These are phyloP conservation scores for Colletotrichum paranaense DNA, from an alignment of 2,329 filamentous ascomycete species.

Conservation along the genomic window DNA sequence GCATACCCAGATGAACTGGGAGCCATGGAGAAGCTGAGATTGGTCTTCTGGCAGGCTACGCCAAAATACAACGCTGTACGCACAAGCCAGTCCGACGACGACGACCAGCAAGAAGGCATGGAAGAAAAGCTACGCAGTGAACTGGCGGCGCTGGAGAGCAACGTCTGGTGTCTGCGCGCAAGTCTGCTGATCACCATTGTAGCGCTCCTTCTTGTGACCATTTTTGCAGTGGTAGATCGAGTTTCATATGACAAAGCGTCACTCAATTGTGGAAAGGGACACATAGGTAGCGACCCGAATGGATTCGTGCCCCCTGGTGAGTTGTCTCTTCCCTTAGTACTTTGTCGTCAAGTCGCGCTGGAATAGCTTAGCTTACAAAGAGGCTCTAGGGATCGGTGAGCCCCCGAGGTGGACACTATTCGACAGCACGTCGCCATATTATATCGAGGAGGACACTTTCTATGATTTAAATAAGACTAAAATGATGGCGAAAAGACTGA, in stretches of 20 bases:
- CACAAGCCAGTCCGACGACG: slow-evolving; percentile 20
- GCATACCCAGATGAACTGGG: neutral
- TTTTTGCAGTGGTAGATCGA: slow-evolving; percentile 3
- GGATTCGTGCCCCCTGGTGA: slow-evolving; percentile 23
- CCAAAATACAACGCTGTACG: slow-evolving; percentile 12
- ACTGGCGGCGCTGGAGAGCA: slow-evolving; percentile 2
- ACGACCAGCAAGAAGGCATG: slow-evolving; percentile 2
- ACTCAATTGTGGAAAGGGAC: neutral
- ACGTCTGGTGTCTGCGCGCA: slow-evolving; percentile 18
- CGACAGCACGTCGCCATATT: slow-evolving; percentile 9
- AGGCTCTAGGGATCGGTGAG: slow-evolving; percentile 2
- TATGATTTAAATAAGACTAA: slow-evolving; percentile 15
- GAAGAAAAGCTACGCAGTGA: slow-evolving; percentile 15
- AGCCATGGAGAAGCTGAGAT: slow-evolving; percentile 6
- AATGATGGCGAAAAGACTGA: neutral
- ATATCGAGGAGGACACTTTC: slow-evolving; percentile 20
- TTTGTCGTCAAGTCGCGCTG: too few relatives aligned
- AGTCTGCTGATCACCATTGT: slow-evolving; percentile 3
- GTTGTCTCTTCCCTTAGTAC: neutral
- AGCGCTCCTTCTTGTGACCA: neutral
- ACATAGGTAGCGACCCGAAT: slow-evolving; percentile 26
- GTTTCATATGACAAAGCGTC: neutral
- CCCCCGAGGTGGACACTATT: slow-evolving; percentile 19
- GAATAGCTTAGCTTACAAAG: neutral
- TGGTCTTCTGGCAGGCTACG: neutral